Conservation (phyloP, 2,329 filamentous ascomycete genomes). For the Penicillium sp. region DNA sequence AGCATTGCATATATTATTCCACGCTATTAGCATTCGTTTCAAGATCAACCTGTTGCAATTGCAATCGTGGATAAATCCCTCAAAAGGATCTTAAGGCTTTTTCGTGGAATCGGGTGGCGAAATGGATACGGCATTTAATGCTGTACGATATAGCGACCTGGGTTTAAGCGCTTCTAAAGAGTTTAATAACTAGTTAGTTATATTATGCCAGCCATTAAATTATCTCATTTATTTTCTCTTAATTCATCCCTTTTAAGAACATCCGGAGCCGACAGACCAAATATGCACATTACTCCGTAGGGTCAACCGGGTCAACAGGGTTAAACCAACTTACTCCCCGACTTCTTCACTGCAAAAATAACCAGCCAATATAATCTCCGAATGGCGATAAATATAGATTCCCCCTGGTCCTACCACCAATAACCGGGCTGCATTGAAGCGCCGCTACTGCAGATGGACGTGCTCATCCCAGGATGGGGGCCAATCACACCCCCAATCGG, state of each 20-base stretch:
- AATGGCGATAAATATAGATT: slow-evolving; percentile 9
- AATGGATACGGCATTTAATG: background rate
- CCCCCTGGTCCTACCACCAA: slow-evolving; percentile 8
- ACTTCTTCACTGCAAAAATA: slow-evolving; percentile 8
- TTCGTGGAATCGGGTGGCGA: background rate
- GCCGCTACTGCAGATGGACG: slow-evolving; percentile 22
- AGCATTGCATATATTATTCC: background rate
- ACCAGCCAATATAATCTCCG: slow-evolving; percentile 1
- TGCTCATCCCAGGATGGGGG: slow-evolving; percentile 15
- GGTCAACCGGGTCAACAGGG: background rate
- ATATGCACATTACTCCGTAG: slow-evolving; percentile 1
- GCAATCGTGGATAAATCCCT: background rate
- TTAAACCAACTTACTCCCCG: background rate
- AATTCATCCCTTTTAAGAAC: background rate
- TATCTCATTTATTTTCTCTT: too few species aligned
- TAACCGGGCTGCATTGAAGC: slow-evolving; percentile 17
- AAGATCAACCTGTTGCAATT: background rate
- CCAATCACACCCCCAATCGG: slow-evolving; percentile 25
- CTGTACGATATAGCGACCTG: background rate
- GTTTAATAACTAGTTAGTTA: too few species aligned
- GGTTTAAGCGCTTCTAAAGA: background rate
- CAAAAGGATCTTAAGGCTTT: background rate
- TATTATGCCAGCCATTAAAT: background rate
- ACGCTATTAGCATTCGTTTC: background rate
- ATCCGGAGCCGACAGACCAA: background rate